Base-by-base conservation (phyloP, 1,284 basidiomycete genomes). In the Malassezia caprae region DNA sequence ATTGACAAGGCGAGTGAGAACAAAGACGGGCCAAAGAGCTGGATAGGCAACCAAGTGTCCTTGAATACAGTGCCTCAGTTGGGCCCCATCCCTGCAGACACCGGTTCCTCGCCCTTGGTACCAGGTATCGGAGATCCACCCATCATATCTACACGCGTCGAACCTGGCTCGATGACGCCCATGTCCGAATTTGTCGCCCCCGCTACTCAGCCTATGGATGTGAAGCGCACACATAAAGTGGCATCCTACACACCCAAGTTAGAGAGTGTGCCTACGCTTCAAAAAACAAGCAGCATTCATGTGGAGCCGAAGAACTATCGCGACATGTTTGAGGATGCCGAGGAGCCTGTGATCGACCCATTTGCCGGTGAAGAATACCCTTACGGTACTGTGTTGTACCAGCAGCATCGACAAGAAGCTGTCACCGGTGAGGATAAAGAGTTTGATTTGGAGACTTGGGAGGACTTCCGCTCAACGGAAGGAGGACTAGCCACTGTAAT, bases 291-390 rank as follows among this genome's bases (percentile, higher is more conserved):
- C 23, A 37, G 32, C 23, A 43, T 43, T 24, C 23, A 43, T n/a
- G 52, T 43, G 11, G 54, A 46, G 44, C 37, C 55, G 13, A 41
- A 30, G 12, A 31, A 34, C 17, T 46, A 27, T 4, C 27, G 28
- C 7, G 54, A 48, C 43, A 41, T 56, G 26, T 57, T 52, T 39
- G 49, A 57, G 21, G 55, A 57, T 31, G 55, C 55, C n/a, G 50
- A 52, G 19, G 55, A 57, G n/a, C 37, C 39, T 3, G 45, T 30
- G 8, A n/a, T 34, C 12, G 55, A 57, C 46, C 55, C 55, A 12
- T 51, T 52, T 28, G 55, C 49, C 11, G 37, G 11, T 19, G 24
- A 48, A 11, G 17, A 42, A 48, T 57, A 57, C 55, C 55, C 55
- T 28, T 50, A 57, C 39, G 55, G 55, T 40, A 57, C 55, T 5